Conservation (phyloP, 129 eudicot genomes). For the Gnaphalium uliginosum region DNA sequence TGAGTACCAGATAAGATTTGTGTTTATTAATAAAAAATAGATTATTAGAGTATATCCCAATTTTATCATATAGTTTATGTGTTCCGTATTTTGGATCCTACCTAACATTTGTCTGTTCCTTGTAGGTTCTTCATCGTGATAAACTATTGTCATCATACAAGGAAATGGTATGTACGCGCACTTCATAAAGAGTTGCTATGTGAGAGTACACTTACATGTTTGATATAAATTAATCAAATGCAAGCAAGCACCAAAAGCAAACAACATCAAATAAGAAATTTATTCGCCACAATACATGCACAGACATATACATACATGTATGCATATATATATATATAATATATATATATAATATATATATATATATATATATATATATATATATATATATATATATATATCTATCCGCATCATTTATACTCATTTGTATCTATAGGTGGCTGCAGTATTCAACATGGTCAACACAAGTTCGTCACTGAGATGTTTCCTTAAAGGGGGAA, state of each 20-base stretch:
- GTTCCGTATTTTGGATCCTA: not conserved
- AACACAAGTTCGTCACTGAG: conserved; percentile 57
- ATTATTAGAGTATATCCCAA: too few species aligned
- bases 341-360: not conserved
- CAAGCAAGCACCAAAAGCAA: conserved; percentile 9
- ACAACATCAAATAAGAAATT: conserved; percentile 12
- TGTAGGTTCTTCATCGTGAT: conserved; percentile 58
- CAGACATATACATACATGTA: not conserved
- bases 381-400: too few species aligned
- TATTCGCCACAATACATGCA: not conserved
- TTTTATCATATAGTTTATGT: not conserved
- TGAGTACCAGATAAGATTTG: too few species aligned
- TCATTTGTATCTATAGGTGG: conserved; percentile 51
- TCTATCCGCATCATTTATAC: not conserved
- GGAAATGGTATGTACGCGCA: conserved; percentile 57
- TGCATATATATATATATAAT: not conserved
- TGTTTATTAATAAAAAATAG: too few species aligned
- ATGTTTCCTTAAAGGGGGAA: conserved; percentile 57
- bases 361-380: not conserved
- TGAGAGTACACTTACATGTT: conserved; percentile 4
- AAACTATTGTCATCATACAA: conserved; percentile 72
- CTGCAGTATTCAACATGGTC: conserved; percentile 56
- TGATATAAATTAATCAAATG: not conserved
- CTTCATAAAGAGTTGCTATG: not conserved
- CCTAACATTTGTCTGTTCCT: not conserved